Evolutionary conservation across 169 alveolate species (phyloP).

Genomic region (Eimeria acervulina): DNA sequence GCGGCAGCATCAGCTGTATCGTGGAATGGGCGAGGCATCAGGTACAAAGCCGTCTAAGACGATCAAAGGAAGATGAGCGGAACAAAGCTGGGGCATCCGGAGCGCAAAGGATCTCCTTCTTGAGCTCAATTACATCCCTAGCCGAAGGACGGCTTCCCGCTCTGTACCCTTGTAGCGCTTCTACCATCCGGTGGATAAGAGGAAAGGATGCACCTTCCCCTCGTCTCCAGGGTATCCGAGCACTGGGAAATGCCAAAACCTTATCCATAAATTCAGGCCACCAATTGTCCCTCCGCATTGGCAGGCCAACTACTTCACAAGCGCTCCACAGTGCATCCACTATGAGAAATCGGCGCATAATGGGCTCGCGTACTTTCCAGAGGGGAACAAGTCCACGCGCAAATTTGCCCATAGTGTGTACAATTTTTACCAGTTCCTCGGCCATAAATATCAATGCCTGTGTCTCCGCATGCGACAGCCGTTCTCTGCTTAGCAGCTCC

Average conservation of each 20-base stretch:
- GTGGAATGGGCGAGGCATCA: background rate
- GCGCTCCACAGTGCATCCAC: constrained; percentile 1
- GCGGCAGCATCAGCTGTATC: background rate
- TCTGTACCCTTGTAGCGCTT: background rate
- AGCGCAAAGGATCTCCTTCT: background rate
- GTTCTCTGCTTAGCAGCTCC: background rate
- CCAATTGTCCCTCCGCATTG: constrained; percentile 4
- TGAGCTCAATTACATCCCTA: background rate
- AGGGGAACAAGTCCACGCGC: background rate
- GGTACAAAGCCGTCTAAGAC: background rate
- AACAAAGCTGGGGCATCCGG: background rate
- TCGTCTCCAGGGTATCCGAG: background rate
- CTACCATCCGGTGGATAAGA: background rate
- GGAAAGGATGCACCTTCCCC: too few relatives aligned
- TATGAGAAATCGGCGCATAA: constrained; percentile 21
- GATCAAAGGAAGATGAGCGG: background rate
- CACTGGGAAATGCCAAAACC: background rate
- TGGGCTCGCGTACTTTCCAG: background rate
- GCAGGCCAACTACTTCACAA: constrained; percentile 28
- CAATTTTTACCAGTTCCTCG: background rate
- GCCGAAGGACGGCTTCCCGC: background rate
- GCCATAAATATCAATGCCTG: background rate
- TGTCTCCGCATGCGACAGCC: background rate
- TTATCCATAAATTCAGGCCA: background rate
- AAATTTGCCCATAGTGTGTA: background rate